Conservation (phyloP, 2,329 filamentous ascomycete species). For the Fusarium liriodendri region DNA sequence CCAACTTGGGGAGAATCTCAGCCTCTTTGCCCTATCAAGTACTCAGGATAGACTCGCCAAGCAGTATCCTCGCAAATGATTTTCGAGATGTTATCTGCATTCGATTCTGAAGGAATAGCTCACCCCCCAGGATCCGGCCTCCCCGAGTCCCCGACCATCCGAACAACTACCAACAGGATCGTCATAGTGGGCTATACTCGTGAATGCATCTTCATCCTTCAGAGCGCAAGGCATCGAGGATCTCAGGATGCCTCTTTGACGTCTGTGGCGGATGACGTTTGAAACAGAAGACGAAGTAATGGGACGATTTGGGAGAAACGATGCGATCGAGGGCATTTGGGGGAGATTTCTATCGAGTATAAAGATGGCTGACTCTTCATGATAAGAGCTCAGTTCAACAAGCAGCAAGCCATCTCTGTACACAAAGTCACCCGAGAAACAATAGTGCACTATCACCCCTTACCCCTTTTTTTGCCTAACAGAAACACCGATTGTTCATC, state of each 20-base stretch:
- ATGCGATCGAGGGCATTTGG: background rate
- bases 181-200: background rate
- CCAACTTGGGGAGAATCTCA: background rate
- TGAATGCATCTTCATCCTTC: background rate
- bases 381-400: background rate
- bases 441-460: background rate
- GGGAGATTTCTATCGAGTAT: background rate
- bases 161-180: background rate
- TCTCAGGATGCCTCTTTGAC: background rate
- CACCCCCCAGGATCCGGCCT: background rate
- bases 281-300: background rate
- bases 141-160: background rate
- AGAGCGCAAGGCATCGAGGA: background rate
- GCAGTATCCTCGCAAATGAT: background rate
- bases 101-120: background rate
- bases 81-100: background rate
- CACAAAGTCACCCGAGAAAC: background rate
- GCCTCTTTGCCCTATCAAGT: background rate
- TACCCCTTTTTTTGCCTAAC: background rate
- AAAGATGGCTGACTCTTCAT: background rate
- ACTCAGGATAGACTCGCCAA: rapidly evolving
- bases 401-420: background rate
- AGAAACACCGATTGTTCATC: background rate
- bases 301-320: background rate
- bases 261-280: background rate